Evolutionary conservation across 805 yeast species (phyloP).

Genomic region (Teunomyces kruisii): DNA sequence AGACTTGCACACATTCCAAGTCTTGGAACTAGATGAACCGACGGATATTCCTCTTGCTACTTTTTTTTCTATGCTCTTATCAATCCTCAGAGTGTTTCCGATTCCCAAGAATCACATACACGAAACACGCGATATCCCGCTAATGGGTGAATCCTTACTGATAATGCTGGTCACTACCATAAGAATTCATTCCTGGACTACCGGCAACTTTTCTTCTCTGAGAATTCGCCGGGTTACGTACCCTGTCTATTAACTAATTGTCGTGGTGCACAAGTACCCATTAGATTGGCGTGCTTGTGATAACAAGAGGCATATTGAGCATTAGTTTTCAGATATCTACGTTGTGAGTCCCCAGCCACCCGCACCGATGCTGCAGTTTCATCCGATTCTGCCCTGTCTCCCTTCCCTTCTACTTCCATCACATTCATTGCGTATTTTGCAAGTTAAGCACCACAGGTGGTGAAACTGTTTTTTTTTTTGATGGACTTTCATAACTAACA

Average conservation of each 20-base stretch:
- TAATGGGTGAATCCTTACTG: not conserved
- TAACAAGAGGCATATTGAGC: slow-evolving; percentile 2
- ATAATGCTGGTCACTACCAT: slow-evolving; percentile 1
- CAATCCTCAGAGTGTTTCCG: slow-evolving; percentile 4
- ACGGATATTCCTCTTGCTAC: too few relatives aligned
- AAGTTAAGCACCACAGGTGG: not conserved
- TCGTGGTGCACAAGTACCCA: slow-evolving; percentile 2
- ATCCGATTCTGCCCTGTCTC: not conserved
- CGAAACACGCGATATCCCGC: not conserved
- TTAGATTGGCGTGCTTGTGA: slow-evolving; percentile 1
- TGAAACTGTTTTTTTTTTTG: not conserved
- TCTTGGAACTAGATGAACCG: too few relatives aligned
- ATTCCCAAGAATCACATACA: not conserved
- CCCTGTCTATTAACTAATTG: not conserved
- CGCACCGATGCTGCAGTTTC: not conserved
- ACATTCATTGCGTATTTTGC: slow-evolving; percentile 4
- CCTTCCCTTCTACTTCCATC: not conserved
- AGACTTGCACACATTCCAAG: too few relatives aligned
- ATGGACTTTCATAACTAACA: slow-evolving; percentile 23
- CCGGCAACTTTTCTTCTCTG: not conserved
- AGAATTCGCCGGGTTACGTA: not conserved
- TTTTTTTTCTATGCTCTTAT: not conserved
- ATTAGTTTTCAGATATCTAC: not conserved
- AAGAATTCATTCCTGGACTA: not conserved
- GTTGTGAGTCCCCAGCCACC: not conserved